phyloP scores from a whole-genome alignment of 495 filamentous ascomycete genomes.

The Lindgomyces ingoldianus region DNA sequence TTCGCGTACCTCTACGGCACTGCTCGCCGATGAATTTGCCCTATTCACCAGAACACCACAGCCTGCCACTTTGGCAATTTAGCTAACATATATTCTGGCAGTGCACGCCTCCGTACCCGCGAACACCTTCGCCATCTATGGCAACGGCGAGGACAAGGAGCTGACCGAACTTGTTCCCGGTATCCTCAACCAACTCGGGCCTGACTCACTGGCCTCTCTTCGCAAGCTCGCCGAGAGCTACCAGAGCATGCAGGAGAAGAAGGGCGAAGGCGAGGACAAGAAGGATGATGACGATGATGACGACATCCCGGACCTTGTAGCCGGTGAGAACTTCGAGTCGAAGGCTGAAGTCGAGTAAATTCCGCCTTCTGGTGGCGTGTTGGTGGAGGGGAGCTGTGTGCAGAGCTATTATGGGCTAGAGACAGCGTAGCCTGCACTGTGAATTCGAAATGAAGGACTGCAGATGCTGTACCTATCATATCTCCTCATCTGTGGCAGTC shows the following conservation, averaged over 20 bases:
- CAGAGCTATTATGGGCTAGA: slow-evolving; percentile 4
- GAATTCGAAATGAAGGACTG: slow-evolving; percentile 12
- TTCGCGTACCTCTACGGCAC: too few species aligned
- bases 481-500: slow-evolving; percentile 20
- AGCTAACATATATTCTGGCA: slow-evolving; percentile 43
- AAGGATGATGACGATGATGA: slow-evolving; percentile 79
- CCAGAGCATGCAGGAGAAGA: slow-evolving; percentile 97
- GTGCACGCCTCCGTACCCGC: slow-evolving; percentile 94
- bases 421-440: slow-evolving; percentile 2
- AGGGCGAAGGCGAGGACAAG: slow-evolving; percentile 65
- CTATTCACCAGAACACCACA: too few species aligned
- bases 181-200: slow-evolving; percentile 98
- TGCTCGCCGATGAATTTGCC: too few species aligned
- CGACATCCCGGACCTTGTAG: slow-evolving; percentile 93
- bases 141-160: slow-evolving; percentile 98
- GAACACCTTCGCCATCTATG: slow-evolving; percentile 99
- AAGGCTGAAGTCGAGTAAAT: slow-evolving; percentile 73
- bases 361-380: not conserved
- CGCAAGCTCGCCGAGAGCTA: slow-evolving; percentile 99
- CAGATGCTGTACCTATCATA: slow-evolving; percentile 3
- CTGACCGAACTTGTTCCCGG: slow-evolving; percentile 98
- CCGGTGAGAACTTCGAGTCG: slow-evolving; percentile 94
- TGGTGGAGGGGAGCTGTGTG: not conserved
- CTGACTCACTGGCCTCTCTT: slow-evolving; percentile 95
- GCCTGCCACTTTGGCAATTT: not conserved